Conservation (phyloP, 306 rosid genomes). For the Dryas octopetala region DNA sequence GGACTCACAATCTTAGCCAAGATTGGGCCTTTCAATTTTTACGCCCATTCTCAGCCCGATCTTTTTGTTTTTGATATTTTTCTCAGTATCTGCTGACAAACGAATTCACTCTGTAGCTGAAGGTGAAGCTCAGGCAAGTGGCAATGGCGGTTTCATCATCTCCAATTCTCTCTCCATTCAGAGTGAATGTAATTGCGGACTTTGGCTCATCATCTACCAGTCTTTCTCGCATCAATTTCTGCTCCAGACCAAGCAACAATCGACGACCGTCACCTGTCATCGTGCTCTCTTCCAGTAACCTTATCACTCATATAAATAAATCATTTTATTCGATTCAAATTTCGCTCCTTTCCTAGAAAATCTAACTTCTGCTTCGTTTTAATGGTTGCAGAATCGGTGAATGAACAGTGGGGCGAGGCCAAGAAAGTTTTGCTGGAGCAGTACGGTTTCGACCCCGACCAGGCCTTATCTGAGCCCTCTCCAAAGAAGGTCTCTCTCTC, state of each 20-base stretch:
- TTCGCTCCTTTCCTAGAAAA: neutral
- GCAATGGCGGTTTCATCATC: constrained; percentile 44
- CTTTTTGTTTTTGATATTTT: neutral
- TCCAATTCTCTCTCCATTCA: constrained; percentile 40
- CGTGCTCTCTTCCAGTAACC: constrained; percentile 50
- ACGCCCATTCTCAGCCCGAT: neutral
- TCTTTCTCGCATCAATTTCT: constrained; percentile 32
- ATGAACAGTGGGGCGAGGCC: constrained; percentile 50
- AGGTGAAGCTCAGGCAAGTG: constrained; percentile 16
- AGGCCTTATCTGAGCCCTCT: constrained; percentile 58
- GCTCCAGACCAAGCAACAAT: constrained; percentile 32
- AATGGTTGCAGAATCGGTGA: constrained; percentile 44
- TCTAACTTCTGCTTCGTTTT: neutral
- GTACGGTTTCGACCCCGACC: constrained; percentile 84
- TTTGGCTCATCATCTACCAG: constrained; percentile 23
- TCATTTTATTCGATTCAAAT: neutral
- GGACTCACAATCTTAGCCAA: neutral
- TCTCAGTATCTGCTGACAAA: neutral
- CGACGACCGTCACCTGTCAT: constrained; percentile 30
- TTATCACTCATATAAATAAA: neutral
- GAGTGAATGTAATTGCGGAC: constrained; percentile 33
- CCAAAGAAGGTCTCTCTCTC: constrained; percentile 43
- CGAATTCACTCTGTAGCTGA: too few relatives aligned
- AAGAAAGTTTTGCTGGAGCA: constrained; percentile 66
- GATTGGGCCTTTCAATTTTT: too few relatives aligned